Evolutionary conservation across 23 red algal genomes (phyloP), one percentile per base, ranked within the genome.

Genomic region (Gracilariopsis chorda): DNA sequence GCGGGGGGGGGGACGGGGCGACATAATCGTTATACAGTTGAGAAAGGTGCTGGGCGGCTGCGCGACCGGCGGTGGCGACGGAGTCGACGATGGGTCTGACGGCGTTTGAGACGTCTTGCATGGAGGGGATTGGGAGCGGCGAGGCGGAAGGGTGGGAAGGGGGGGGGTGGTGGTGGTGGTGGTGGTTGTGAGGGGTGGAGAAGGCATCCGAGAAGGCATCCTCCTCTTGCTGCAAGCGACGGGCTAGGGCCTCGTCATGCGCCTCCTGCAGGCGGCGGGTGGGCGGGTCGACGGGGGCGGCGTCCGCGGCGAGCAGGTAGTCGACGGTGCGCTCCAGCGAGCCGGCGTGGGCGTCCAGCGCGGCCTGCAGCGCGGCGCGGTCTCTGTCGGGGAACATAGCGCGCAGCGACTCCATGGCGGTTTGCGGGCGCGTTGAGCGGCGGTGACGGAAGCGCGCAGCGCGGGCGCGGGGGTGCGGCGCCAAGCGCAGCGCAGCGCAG

Each of bases 241-340:
- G 85, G 8, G 85, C 85, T 23, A 89, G 85, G 12, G 85, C 85
- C 29, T 64, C 85, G 29, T 89, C 85, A 42, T 89, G 69, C 68
- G 65, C 85, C n/a, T 77, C 85, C 33, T 89, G 85, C 29, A 59
- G 29, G 25, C 48, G 32, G 33, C 65, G 85, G 3, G 82, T 70
- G 25, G 82, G 21, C 5, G 78, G 78, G 78, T 59, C 39, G 29
- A 61, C 35, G 9, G 58, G 27, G 43, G 17, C 7, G 36, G 82
- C 27, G 55, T 61, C 37, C 19, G 21, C 48, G 35, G 30, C 60
- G 21, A 89, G 72, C n/a, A 89, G 85, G 12, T 21, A 89, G 51
- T 89, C 85, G 51, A 89, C 85, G 4, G 85, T 89, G 25, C 85
- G 85, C 47, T 89, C 85, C 27, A 89, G 68, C 4, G 85, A 89